Evolutionary conservation across 148 eudicot species (phyloP).

Genomic region (Pharnaceum exiguum): DNA sequence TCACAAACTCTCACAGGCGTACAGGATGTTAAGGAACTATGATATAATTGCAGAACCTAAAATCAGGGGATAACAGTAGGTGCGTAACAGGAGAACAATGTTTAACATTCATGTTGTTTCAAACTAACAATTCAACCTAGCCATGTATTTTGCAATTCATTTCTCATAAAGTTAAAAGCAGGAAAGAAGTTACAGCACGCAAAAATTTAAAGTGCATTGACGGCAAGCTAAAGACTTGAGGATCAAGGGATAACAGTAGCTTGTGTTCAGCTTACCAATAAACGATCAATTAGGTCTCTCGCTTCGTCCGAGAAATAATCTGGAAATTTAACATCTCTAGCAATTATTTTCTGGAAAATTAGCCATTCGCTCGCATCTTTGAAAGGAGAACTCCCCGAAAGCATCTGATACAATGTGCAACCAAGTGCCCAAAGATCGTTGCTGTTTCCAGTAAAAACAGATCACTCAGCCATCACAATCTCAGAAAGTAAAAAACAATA

Average conservation of each 20-base stretch:
- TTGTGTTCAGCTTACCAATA: slow-evolving; percentile 51
- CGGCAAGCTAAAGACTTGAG: background rate
- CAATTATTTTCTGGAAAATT: slow-evolving; percentile 88
- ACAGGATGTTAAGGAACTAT: no score
- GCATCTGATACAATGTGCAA: slow-evolving; percentile 98
- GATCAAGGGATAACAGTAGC: background rate
- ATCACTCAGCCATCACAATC: background rate
- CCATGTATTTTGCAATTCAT: background rate
- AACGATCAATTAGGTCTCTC: slow-evolving; percentile 74
- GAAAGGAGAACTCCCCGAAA: slow-evolving; percentile 95
- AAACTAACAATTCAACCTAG: background rate
- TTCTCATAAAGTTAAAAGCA: background rate
- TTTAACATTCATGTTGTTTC: no score
- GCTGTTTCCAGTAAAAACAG: slow-evolving; percentile 39
- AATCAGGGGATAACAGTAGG: no score
- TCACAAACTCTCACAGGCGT: no score
- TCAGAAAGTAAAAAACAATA: background rate
- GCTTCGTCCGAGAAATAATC: slow-evolving; percentile 79
- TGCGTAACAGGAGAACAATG: no score
- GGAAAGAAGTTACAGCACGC: background rate
- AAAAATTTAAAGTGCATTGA: background rate
- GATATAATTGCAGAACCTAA: no score
- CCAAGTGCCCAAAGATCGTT: slow-evolving; percentile 99
- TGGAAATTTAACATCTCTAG: slow-evolving; percentile 88
- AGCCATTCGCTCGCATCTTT: slow-evolving; percentile 99